Percentiles rank a stretch among this genome's conserved stretches.
These are phyloP conservation scores for Collybiopsis luxurians DNA, from an alignment of 768 basidiomycete species.

Conservation along the genomic window DNA sequence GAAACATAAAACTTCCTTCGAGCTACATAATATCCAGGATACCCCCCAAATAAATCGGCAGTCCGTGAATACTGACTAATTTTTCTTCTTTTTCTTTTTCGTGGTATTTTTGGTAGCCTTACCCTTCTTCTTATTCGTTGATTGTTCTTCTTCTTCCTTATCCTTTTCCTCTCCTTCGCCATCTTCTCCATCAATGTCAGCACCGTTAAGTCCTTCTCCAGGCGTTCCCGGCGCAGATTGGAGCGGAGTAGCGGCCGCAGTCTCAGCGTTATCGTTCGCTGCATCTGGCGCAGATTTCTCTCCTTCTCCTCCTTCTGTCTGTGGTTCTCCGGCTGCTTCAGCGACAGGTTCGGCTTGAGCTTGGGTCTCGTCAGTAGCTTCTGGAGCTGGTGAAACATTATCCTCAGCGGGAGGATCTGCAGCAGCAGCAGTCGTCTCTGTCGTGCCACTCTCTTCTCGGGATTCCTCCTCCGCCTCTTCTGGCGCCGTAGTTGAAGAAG, in stretches of 20 bases:
- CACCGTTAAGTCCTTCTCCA: slow-evolving; percentile 1
- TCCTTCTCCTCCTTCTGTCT: neutral
- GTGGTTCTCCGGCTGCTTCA: slow-evolving; percentile 1
- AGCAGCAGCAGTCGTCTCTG: slow-evolving; percentile 2
- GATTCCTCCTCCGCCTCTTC: neutral
- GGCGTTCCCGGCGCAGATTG: slow-evolving; percentile 4
- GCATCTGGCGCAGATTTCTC: slow-evolving; percentile 1
- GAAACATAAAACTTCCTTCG: neutral
- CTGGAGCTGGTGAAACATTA: neutral
- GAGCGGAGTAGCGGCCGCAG: neutral
- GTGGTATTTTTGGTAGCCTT: slow-evolving; percentile 15
- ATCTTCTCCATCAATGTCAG: slow-evolving; percentile 8
- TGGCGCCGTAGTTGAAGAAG: neutral
- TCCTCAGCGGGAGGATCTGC: neutral
- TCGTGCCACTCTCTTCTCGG: neutral
- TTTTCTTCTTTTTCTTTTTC: slow-evolving; percentile 16
- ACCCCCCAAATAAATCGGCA: too few relatives aligned
- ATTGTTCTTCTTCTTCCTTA: slow-evolving; percentile 17
- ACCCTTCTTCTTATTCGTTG: slow-evolving; percentile 14
- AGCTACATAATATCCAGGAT: neutral
- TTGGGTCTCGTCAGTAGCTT: slow-evolving; percentile 3
- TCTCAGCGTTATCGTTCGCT: neutral
- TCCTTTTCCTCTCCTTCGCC: slow-evolving; percentile 12
- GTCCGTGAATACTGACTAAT: neutral
- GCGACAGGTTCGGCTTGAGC: neutral